Evolutionary conservation across 169 alveolate species (phyloP).

Genomic region (Cryptosporidium tyzzeri): DNA sequence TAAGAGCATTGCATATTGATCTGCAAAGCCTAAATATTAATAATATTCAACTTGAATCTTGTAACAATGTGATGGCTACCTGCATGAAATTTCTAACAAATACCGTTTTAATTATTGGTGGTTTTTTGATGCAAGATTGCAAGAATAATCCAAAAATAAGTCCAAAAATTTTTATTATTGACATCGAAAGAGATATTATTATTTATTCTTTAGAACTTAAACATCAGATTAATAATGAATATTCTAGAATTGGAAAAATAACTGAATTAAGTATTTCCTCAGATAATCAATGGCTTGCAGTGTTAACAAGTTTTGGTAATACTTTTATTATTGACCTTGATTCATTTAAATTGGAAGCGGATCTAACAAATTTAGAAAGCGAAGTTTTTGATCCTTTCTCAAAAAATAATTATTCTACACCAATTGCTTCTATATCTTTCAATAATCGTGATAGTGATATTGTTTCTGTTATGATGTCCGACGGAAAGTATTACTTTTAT

Average conservation of each 20-base stretch:
- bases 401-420: conserved; percentile 19
- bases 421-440: conserved; percentile 49
- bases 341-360: conserved; percentile 46
- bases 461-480: conserved; percentile 51
- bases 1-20: conserved; percentile 41
- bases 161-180: conserved; percentile 48
- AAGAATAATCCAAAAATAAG: background rate
- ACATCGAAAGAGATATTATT: conserved; percentile 53
- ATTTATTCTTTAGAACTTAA: conserved; percentile 17
- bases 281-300: conserved; percentile 75
- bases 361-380: conserved; percentile 13
- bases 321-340: conserved; percentile 51
- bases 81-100: conserved; percentile 43
- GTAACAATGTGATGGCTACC: conserved; percentile 10
- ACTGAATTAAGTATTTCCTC: conserved; percentile 16
- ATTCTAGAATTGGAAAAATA: conserved; percentile 11
- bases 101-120: conserved; percentile 50
- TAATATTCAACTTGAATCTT: conserved; percentile 41
- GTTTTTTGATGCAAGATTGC: background rate
- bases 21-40: conserved; percentile 34
- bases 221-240: background rate
- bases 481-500: conserved; percentile 51
- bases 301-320: conserved; percentile 41
- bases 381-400: conserved; percentile 7
- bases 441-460: conserved; percentile 30